phyloP scores from a whole-genome alignment of 768 basidiomycete species.

The Cystobasidium onofrii region DNA sequence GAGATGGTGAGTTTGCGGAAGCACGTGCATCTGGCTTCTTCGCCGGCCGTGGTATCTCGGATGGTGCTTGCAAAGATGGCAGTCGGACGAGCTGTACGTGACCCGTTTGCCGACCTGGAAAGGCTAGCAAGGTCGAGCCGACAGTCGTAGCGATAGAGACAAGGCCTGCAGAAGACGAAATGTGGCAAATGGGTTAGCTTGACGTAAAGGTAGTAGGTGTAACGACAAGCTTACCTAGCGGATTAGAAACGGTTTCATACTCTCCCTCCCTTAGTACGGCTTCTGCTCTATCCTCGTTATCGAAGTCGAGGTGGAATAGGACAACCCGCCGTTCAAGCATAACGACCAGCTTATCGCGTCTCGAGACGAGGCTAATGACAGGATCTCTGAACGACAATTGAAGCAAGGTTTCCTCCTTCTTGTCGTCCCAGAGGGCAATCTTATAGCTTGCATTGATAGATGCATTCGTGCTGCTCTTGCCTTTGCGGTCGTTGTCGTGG shows the following conservation, averaged over 20 bases:
- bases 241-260: constrained; percentile 83
- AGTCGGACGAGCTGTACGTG: constrained; percentile 82
- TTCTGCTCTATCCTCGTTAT: constrained; percentile 45
- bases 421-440: constrained; percentile 82
- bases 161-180: constrained; percentile 53
- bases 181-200: neutral
- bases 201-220: neutral
- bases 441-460: constrained; percentile 67
- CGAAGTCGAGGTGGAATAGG: constrained; percentile 57
- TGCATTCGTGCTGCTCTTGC: neutral
- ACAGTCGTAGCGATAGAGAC: constrained; percentile 70
- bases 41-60: constrained; percentile 18
- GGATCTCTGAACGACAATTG: constrained; percentile 78
- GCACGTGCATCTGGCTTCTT: constrained; percentile 33
- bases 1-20: constrained; percentile 10
- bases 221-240: constrained; percentile 55
- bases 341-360: constrained; percentile 40
- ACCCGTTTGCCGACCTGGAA: constrained; percentile 75
- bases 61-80: constrained; percentile 61
- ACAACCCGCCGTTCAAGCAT: constrained; percentile 57
- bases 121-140: constrained; percentile 70
- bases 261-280: constrained; percentile 58
- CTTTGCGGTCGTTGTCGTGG: neutral
- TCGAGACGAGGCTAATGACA: constrained; percentile 35
- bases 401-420: constrained; percentile 60